phyloP scores from a whole-genome alignment of 202 grass and related monocot genomes.

The Zizania palustris region DNA sequence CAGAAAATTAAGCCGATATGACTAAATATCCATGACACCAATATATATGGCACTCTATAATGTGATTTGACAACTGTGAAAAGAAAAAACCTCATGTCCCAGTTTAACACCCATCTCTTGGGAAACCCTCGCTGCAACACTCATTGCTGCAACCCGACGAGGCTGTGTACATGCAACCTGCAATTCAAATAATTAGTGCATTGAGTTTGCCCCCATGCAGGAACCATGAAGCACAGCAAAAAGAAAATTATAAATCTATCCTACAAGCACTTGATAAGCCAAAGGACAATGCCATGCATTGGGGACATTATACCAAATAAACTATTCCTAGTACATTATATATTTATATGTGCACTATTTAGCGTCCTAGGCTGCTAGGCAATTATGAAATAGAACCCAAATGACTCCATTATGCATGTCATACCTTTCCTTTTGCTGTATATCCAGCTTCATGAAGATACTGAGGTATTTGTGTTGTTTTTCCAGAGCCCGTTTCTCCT shows the following conservation, averaged over 20 bases:
- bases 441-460: conserved; percentile 97
- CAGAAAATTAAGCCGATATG: conserved; percentile 28
- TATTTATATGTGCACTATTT: background rate
- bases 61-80: conserved; percentile 2
- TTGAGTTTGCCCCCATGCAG: background rate
- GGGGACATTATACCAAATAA: background rate
- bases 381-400: conserved; percentile 9
- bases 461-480: conserved; percentile 96
- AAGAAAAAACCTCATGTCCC: conserved; percentile 80
- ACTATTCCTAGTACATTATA: background rate
- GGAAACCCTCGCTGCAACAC: conserved; percentile 89
- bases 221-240: conserved; percentile 1
- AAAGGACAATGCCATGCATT: background rate
- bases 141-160: conserved; percentile 96
- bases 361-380: conserved; percentile 7
- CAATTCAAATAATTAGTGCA: conserved; percentile 31
- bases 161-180: conserved; percentile 94
- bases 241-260: background rate
- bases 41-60: background rate
- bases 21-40: conserved; percentile 28
- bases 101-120: conserved; percentile 97
- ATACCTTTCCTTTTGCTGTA: conserved; percentile 75
- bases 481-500: conserved; percentile 96
- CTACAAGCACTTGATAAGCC: conserved; percentile 1
- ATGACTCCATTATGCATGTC: background rate